Base-by-base conservation (phyloP, 345 rosid genomes). In the Aquilaria yunnanensis region DNA sequence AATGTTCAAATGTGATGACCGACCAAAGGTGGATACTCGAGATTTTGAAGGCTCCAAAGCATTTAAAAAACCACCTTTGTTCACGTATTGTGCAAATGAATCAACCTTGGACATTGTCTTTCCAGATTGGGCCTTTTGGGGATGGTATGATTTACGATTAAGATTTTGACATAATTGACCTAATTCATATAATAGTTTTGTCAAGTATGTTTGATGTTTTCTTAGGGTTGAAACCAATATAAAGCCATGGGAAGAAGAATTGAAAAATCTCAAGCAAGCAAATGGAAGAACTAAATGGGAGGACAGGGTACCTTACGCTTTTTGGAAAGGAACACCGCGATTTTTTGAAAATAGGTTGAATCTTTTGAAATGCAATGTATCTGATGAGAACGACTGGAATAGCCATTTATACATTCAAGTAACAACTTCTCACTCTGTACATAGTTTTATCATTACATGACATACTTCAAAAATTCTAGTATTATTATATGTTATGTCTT, bases 101-200 rank as follows among this genome's bases (percentile, higher is more conserved):
- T 45, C 61, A 14, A 71, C 70, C 0, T 32, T 77, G 64, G 87
- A 75, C 72, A 82, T 82, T 43, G 81, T 81, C 13, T 84, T 86
- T 45, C 93, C 93, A 46, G 93, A 86, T 34, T 86, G 92, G 96
- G 74, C 88, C 71, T 89, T 86, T 65, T 86, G 92, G 96, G 90
- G 85, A 31, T 84, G 92, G 96, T 88, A 23, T 37, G 5, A 37
- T 37, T 37, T 5, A 23, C 0, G 5, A 37, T 37, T 23, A 23
- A 37, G 7, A 37, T 5, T 23, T 23, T 23, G 23, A 23, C 23
- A 23, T 23, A 23, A 23, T 23, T 23, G 23, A 23, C 23, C 23
- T 23, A 23, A 23, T 23, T 23, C 23, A 23, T 23, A 23, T 23
- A 23, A 23, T 23, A 23, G 23, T 23, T 23, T 23, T 23, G 23